phyloP scores from a whole-genome alignment of 2,329 filamentous ascomycete species.

The Cercospora sp. region DNA sequence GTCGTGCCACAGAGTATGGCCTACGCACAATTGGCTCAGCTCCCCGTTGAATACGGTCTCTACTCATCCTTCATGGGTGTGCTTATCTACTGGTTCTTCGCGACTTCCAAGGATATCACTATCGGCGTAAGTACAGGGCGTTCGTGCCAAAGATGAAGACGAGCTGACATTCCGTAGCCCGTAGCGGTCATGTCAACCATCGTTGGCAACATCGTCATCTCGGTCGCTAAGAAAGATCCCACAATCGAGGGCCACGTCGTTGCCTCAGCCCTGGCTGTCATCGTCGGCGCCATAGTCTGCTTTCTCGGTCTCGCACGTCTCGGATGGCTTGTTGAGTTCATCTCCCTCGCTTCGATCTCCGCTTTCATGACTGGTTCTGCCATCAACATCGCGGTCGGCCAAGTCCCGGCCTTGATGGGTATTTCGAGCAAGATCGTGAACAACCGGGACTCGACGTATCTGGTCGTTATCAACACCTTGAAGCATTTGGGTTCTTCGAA shows the following conservation, averaged over 20 bases:
- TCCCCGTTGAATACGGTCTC: constrained; percentile 80
- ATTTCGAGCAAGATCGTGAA: constrained; percentile 63
- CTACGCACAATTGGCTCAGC: constrained; percentile 78
- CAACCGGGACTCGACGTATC: constrained; percentile 75
- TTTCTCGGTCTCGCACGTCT: constrained; percentile 75
- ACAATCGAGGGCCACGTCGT: constrained; percentile 64
- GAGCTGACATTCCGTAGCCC: constrained; percentile 56
- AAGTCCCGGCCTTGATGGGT: constrained; percentile 79
- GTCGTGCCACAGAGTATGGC: constrained; percentile 98
- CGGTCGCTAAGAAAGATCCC: constrained; percentile 59
- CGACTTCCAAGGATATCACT: constrained; percentile 97
- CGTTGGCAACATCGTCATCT: constrained; percentile 75
- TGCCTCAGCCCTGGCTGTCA: constrained; percentile 74
- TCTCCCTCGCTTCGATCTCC: constrained; percentile 83
- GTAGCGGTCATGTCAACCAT: constrained; percentile 95
- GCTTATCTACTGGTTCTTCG: constrained; percentile 94
- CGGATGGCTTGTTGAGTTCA: constrained; percentile 91
- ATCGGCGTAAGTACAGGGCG: constrained; percentile 69
- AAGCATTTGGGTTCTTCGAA: constrained; percentile 66
- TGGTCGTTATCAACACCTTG: constrained; percentile 78
- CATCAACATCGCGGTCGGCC: constrained; percentile 81
- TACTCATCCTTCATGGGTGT: constrained; percentile 98
- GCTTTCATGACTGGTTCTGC: constrained; percentile 98
- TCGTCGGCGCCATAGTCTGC: constrained; percentile 74
- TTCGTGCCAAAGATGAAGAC: background rate